These are phyloP conservation scores for Paxillus involutus DNA, from an alignment of 768 basidiomycete genomes.

Conservation along the genomic window DNA sequence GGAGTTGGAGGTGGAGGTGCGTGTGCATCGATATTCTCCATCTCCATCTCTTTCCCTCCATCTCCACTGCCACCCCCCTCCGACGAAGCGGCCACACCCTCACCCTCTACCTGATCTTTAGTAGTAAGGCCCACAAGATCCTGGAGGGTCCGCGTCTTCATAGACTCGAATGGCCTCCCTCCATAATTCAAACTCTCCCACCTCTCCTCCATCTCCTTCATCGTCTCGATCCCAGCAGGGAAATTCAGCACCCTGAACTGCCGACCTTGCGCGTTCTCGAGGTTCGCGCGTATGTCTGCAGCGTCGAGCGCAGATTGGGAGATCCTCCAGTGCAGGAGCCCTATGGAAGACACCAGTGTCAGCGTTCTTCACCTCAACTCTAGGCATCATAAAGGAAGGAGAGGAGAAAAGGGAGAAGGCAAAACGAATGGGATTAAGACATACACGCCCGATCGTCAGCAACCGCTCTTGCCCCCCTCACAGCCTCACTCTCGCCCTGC, in stretches of 20 bases:
- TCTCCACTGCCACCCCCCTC: no score
- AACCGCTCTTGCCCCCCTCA: constrained; percentile 38
- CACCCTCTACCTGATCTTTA: background rate
- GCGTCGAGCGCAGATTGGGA: constrained; percentile 35
- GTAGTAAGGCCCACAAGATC: no score
- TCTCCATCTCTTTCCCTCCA: background rate
- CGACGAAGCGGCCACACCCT: background rate
- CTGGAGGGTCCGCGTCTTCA: background rate
- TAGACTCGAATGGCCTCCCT: background rate
- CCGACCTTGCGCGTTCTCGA: constrained; percentile 37
- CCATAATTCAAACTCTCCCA: constrained; percentile 35
- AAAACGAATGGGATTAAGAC: constrained; percentile 31
- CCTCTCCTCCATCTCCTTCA: constrained; percentile 26
- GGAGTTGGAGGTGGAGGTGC: background rate
- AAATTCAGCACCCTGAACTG: constrained; percentile 47
- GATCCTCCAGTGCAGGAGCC: constrained; percentile 63
- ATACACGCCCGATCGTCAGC: constrained; percentile 18
- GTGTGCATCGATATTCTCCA: background rate
- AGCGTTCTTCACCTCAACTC: background rate
- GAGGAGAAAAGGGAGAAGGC: constrained; percentile 15
- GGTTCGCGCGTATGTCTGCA: constrained; percentile 35
- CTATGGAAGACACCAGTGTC: constrained; percentile 32
- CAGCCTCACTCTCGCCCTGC: constrained; percentile 35
- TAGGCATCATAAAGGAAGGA: background rate
- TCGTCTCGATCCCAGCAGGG: constrained; percentile 44